Evolutionary conservation across 805 yeast genomes (phyloP).

Genomic region (Kuraishia floccosa): DNA sequence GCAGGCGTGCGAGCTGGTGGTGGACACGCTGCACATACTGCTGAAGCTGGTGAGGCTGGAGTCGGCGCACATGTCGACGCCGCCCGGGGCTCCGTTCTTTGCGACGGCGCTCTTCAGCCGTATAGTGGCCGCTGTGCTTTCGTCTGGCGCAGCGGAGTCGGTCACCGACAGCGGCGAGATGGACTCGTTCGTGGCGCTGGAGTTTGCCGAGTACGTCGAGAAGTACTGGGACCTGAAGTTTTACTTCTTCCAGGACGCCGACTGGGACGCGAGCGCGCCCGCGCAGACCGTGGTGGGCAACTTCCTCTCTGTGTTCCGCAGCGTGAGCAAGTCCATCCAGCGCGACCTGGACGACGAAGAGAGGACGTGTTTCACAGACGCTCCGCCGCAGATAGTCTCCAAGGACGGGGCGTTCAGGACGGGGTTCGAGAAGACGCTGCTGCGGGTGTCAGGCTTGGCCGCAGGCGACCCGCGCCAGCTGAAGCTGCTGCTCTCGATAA

Average conservation of each 20-base stretch:
- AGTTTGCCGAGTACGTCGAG: slow-evolving; percentile 45
- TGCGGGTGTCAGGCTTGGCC: too few relatives aligned
- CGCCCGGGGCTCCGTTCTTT: slow-evolving; percentile 44
- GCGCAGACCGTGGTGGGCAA: too few relatives aligned
- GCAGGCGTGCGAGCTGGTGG: slow-evolving; percentile 31
- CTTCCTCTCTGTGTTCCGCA: too few relatives aligned
- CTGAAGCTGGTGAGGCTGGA: slow-evolving; percentile 49
- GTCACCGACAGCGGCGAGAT: slow-evolving; percentile 33
- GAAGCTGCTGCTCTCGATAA: slow-evolving; percentile 52
- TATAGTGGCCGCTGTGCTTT: slow-evolving; percentile 20
- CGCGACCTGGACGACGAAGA: slow-evolving; percentile 20
- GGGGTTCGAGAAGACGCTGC: slow-evolving; percentile 59
- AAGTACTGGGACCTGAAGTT: slow-evolving; percentile 70
- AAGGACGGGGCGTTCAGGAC: slow-evolving; percentile 34
- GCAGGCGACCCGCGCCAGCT: too few relatives aligned
- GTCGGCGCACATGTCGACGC: slow-evolving; percentile 37
- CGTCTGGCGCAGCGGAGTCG: slow-evolving; percentile 23
- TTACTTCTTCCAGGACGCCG: slow-evolving; percentile 50
- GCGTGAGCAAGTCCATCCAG: not conserved
- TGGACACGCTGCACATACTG: slow-evolving; percentile 40
- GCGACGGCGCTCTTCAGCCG: slow-evolving; percentile 41
- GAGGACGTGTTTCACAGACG: slow-evolving; percentile 24
- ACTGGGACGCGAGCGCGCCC: slow-evolving; percentile 6
- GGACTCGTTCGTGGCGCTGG: slow-evolving; percentile 24
- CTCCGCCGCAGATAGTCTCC: slow-evolving; percentile 32